These are phyloP conservation scores for Fusarium marasasianum DNA, from an alignment of 2,329 filamentous ascomycete genomes.

Conservation along the genomic window DNA sequence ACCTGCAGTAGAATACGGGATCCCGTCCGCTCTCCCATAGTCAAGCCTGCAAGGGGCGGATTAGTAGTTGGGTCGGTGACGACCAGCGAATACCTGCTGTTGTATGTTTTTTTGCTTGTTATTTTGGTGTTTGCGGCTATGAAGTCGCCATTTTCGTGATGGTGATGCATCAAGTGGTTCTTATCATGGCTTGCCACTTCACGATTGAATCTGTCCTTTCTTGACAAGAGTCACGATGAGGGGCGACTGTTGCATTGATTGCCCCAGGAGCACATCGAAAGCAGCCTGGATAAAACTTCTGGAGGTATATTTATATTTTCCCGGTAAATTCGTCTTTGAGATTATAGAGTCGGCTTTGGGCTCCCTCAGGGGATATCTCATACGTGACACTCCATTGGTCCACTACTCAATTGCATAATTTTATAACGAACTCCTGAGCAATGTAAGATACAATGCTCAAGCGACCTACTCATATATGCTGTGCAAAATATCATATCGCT, in stretches of 20 bases:
- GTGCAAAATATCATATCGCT: neutral
- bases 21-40: neutral
- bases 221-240: neutral
- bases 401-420: neutral
- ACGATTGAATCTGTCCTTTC: neutral
- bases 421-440: neutral
- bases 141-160: neutral
- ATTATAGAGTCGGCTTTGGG: neutral
- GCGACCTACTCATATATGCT: too few species aligned
- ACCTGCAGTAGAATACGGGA: neutral
- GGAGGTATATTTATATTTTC: too few species aligned
- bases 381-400: neutral
- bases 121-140: neutral
- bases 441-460: neutral
- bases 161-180: neutral
- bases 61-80: neutral
- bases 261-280: too few species aligned
- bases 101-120: slow-evolving; percentile 11
- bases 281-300: neutral
- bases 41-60: neutral
- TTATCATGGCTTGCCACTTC: neutral
- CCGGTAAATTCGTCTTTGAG: too few species aligned
- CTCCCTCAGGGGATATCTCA: neutral
- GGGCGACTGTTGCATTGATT: neutral
- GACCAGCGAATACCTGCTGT: slow-evolving; percentile 22